These are phyloP conservation scores for Termitomyces sp. DNA, from an alignment of 768 basidiomycete genomes.

Conservation along the genomic window DNA sequence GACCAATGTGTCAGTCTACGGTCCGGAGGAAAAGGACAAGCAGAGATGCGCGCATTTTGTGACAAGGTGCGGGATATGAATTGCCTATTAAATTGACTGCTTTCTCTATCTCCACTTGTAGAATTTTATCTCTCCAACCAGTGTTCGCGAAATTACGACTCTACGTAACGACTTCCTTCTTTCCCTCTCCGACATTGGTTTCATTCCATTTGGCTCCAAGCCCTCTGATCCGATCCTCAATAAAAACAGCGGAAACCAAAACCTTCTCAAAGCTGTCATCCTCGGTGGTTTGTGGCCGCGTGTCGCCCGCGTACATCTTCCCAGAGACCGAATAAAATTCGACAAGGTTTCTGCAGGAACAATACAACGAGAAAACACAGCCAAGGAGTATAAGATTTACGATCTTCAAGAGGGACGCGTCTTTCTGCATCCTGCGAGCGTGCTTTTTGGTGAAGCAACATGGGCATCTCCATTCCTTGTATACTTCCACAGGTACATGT, in stretches of 20 bases:
- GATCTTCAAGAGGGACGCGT: constrained; percentile 67
- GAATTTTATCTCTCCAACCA: constrained; percentile 80
- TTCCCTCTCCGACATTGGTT: constrained; percentile 68
- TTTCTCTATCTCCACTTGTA: constrained; percentile 24
- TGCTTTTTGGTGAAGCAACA: constrained; percentile 67
- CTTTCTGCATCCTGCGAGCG: constrained; percentile 81
- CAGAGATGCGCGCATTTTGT: constrained; percentile 57
- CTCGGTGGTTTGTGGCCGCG: constrained; percentile 88
- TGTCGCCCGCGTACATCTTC: constrained; percentile 69
- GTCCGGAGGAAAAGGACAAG: constrained; percentile 46
- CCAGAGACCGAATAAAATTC: constrained; percentile 78
- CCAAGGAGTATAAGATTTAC: constrained; percentile 80
- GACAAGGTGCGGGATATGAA: constrained; percentile 49
- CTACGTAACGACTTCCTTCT: constrained; percentile 77
- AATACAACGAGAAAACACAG: constrained; percentile 80
- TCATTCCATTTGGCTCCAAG: constrained; percentile 50
- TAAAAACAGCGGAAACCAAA: constrained; percentile 60
- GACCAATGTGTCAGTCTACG: constrained; percentile 56
- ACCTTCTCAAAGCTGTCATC: constrained; percentile 81
- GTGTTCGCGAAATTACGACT: constrained; percentile 74
- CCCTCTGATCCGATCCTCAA: constrained; percentile 57
- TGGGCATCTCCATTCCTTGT: constrained; percentile 81
- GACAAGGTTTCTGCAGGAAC: constrained; percentile 84
- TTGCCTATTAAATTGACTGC: neutral
- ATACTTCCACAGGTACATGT: constrained; percentile 82